phyloP scores from a whole-genome alignment of 163 green algal species.

The Trebouxiophyceae sp. region DNA sequence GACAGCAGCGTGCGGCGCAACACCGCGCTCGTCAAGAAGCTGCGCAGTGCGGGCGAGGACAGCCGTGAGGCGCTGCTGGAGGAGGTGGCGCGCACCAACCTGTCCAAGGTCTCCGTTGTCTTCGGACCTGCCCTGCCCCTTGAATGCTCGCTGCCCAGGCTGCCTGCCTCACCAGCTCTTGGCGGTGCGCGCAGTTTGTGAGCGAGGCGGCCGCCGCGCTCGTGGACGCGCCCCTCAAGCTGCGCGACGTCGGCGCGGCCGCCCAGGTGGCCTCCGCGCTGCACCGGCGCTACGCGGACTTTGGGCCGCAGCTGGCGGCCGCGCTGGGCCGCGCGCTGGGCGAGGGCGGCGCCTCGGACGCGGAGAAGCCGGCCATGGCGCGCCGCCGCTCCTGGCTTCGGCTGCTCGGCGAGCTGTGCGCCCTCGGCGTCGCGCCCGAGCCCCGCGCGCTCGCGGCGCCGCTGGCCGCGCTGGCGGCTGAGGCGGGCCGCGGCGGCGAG shows the following conservation, averaged over 20 bases:
- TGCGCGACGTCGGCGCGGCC: constrained; percentile 64
- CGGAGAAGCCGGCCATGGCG: too few relatives aligned
- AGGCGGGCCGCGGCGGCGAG: constrained; percentile 56
- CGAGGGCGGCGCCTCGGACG: too few relatives aligned
- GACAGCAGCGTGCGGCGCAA: constrained; percentile 93
- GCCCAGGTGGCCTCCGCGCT: constrained; percentile 62
- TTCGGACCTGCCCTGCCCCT: neutral
- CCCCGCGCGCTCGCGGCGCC: constrained; percentile 53
- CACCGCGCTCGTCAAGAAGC: constrained; percentile 76
- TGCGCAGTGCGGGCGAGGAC: constrained; percentile 75
- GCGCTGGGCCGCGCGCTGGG: constrained; percentile 31
- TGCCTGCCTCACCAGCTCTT: neutral
- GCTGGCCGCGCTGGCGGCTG: constrained; percentile 15
- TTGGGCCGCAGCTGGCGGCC: constrained; percentile 37
- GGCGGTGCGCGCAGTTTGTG: constrained; percentile 67
- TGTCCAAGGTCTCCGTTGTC: constrained; percentile 76
- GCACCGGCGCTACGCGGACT: constrained; percentile 81
- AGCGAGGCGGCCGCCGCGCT: constrained; percentile 80
- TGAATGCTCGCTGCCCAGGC: neutral
- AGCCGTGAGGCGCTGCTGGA: constrained; percentile 51
- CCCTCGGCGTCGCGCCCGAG: constrained; percentile 37
- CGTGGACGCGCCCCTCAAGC: constrained; percentile 68
- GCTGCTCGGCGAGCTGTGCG: constrained; percentile 19
- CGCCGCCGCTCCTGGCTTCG: constrained; percentile 51
- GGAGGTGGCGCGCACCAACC: constrained; percentile 73